Evolutionary conservation across 2,329 filamentous ascomycete species (phyloP).

Genomic region (Aspergillus versicolor): DNA sequence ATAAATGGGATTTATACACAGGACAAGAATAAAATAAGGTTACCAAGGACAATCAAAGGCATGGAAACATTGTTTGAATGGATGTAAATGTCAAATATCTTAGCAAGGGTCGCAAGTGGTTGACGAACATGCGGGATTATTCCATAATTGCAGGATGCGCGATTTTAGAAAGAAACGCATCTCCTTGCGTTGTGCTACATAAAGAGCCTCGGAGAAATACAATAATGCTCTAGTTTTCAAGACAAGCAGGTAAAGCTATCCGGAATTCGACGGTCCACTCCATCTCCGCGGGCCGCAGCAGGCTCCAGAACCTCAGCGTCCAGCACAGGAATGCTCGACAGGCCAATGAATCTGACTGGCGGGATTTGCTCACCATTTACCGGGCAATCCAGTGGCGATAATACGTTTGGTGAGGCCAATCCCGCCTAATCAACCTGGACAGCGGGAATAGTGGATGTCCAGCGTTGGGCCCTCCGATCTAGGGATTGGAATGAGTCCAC

Average conservation of each 20-base stretch:
- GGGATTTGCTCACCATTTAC: not conserved
- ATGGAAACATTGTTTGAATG: not conserved
- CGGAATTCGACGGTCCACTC: not conserved
- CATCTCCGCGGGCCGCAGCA: slow-evolving; percentile 5
- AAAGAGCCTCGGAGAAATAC: slow-evolving; percentile 12
- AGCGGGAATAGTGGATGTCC: not conserved
- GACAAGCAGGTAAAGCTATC: not conserved
- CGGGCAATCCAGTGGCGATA: not conserved
- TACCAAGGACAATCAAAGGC: not conserved
- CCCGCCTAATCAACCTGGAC: not conserved
- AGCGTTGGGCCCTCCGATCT: no score
- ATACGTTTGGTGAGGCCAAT: not conserved
- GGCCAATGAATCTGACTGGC: not conserved
- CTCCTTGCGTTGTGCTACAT: not conserved
- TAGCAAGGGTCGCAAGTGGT: not conserved
- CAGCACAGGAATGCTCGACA: not conserved
- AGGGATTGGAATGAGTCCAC: not conserved
- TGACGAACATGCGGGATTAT: not conserved
- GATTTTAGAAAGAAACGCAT: not conserved
- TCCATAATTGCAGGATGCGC: not conserved
- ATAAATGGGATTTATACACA: no score
- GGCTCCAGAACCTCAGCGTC: not conserved
- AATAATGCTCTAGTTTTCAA: not conserved
- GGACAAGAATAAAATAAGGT: not conserved
- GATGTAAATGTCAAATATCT: not conserved